Conservation (phyloP, 2,329 filamentous ascomycete species). For the Neonectria hederae region DNA sequence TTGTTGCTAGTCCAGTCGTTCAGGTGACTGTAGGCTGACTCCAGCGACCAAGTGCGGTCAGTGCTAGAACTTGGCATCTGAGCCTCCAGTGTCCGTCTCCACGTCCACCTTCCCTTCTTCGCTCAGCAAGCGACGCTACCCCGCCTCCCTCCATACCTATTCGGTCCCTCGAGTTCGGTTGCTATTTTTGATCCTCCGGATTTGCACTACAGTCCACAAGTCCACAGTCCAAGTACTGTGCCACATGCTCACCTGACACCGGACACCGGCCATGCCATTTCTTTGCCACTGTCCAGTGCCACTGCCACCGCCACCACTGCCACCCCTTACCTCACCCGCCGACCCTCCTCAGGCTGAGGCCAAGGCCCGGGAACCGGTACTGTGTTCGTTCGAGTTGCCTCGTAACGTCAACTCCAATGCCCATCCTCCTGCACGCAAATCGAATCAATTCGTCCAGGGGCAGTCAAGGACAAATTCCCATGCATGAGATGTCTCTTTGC, state of each 20-base stretch:
- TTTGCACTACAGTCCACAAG: slow-evolving; percentile 13
- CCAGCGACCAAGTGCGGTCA: neutral
- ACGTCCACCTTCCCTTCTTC: slow-evolving; percentile 30
- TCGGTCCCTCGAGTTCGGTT: slow-evolving; percentile 17
- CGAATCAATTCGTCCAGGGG: slow-evolving; percentile 17
- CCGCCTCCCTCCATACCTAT: slow-evolving; percentile 29
- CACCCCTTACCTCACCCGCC: slow-evolving; percentile 6
- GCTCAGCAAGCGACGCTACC: slow-evolving; percentile 32
- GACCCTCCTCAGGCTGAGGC: slow-evolving; percentile 18
- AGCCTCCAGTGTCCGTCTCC: slow-evolving; percentile 30
- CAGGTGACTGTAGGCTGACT: neutral
- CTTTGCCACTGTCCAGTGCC: slow-evolving; percentile 2
- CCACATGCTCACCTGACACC: slow-evolving; percentile 11
- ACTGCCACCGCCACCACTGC: slow-evolving; percentile 10
- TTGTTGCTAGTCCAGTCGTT: neutral
- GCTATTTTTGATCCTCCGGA: slow-evolving; percentile 27
- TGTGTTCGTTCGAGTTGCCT: slow-evolving; percentile 16
- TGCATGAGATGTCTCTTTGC: slow-evolving; percentile 12
- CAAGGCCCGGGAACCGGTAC: slow-evolving; percentile 22
- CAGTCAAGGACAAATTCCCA: slow-evolving; percentile 10
- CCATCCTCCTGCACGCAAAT: slow-evolving; percentile 21
- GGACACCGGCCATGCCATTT: neutral
- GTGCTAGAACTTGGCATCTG: slow-evolving; percentile 7
- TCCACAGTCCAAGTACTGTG: neutral
- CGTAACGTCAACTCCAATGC: slow-evolving; percentile 18